These are phyloP conservation scores for Chloranthus sessilifolius DNA, from an alignment of 164 flowering plant species.

Conservation along the genomic window DNA sequence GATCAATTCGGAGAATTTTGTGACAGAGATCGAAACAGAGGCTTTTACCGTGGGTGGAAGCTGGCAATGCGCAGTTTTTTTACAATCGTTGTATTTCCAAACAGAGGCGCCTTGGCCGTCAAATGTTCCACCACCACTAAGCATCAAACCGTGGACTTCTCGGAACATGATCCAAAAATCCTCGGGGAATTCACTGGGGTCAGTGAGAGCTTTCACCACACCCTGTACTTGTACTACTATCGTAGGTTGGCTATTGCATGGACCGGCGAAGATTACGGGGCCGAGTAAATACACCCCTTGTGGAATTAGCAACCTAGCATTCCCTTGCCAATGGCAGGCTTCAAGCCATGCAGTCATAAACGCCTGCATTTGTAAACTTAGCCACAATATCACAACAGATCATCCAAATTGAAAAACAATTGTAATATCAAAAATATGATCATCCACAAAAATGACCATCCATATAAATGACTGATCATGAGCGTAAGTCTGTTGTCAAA, in stretches of 20 bases:
- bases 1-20: too few relatives aligned
- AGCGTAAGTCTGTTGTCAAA: too few relatives aligned
- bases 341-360: constrained; percentile 39
- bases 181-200: constrained; percentile 21
- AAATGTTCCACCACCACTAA: constrained; percentile 23
- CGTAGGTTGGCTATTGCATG: constrained; percentile 35
- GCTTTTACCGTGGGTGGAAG: constrained; percentile 20
- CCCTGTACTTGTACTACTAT: constrained; percentile 32
- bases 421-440: too few relatives aligned
- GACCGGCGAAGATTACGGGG: constrained; percentile 34
- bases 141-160: constrained; percentile 5
- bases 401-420: too few relatives aligned
- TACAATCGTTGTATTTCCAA: constrained; percentile 24
- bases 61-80: constrained; percentile 14
- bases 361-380: constrained; percentile 35
- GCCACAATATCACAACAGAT: neutral
- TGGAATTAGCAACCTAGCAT: constrained; percentile 38
- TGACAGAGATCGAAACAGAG: too few relatives aligned
- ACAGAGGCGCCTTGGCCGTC: constrained; percentile 29
- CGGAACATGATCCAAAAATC: constrained; percentile 21
- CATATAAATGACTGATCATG: too few relatives aligned
- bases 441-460: too few relatives aligned
- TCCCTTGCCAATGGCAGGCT: constrained; percentile 34
- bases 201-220: constrained; percentile 27
- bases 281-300: constrained; percentile 27